These are phyloP conservation scores for Russula brevipes DNA, from an alignment of 768 basidiomycete species.

Conservation along the genomic window DNA sequence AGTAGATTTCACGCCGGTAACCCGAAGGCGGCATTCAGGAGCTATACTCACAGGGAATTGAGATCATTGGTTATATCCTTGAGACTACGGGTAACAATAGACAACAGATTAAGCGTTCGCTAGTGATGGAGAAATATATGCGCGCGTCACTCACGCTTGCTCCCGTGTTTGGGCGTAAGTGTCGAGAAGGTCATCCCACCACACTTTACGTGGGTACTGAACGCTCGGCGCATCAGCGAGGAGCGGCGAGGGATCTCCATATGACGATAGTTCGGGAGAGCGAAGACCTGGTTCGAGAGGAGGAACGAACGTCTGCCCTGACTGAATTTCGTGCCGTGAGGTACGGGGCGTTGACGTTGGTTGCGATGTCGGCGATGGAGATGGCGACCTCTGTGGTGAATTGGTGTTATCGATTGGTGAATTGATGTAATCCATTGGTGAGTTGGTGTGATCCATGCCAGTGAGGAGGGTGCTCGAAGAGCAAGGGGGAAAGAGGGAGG, in stretches of 20 bases:
- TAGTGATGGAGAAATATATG: neutral
- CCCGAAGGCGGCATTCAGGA: neutral
- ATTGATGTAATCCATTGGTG: constrained; percentile 2
- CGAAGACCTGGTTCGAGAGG: constrained; percentile 25
- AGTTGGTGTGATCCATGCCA: neutral
- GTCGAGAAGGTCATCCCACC: constrained; percentile 47
- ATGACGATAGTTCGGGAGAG: constrained; percentile 14
- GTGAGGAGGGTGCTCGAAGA: constrained; percentile 1
- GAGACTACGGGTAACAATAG: constrained; percentile 34
- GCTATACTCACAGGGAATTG: constrained; percentile 44
- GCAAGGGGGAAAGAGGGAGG: neutral
- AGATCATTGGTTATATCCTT: constrained; percentile 48
- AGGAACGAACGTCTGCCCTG: constrained; percentile 31
- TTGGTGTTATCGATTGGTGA: constrained; percentile 3
- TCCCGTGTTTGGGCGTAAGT: constrained; percentile 40
- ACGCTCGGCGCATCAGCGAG: constrained; percentile 29
- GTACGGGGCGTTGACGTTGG: constrained; percentile 18
- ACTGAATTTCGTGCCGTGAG: constrained; percentile 19
- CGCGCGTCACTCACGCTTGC: constrained; percentile 37
- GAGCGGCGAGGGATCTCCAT: constrained; percentile 13
- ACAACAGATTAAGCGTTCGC: neutral
- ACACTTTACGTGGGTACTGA: constrained; percentile 36
- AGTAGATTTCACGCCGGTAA: neutral
- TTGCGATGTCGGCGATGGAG: constrained; percentile 17
- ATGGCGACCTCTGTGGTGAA: constrained; percentile 20